Evolutionary conservation across 495 filamentous ascomycete genomes (phyloP), one percentile per base, ranked within the genome.

Genomic region (Penicillium pancosmium): DNA sequence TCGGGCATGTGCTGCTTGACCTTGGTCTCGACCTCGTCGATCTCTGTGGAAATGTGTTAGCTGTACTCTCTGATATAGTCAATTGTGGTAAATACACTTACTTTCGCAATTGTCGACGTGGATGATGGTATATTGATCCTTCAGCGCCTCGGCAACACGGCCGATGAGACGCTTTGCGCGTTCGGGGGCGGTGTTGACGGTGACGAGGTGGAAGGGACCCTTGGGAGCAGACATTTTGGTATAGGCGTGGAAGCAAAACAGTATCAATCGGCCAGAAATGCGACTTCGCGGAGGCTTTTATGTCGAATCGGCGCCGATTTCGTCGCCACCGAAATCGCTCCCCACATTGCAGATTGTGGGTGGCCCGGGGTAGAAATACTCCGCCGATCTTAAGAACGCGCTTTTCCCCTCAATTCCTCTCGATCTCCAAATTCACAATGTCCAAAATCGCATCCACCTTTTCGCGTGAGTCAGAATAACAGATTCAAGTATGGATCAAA

Each of bases 161-260:
- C 85, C 86, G 65, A 88, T 82, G 38, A 89, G 71, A 10, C 73
- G 69, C 68, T 84, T 81, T 38, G 87, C 87, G 33, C 87, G 80
- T 58, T 87, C 86, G 9, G 87, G 87, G 1, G 79, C 86, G 47
- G 81, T 90, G 76, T 89, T 89, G 63, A 90, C 86, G 11, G 86
- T 88, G 48, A 87, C 81, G 19, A 90, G 81, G 52, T 71, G 80
- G 71, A 79, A 89, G 16, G 84, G 83, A 35, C 83, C 84, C 62
- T 83, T 79, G 8, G 73, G 84, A 77, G 67, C 55, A 69, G 78
- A 69, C 71, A 79, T 79, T 36, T 18, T 69, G 65, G 64, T 40
- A 40, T 50, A 34, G 35, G 47, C 43, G 33, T 25, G 16, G 25
- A 41, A 13, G 8, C 27, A 33, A 55, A 9, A 34, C 38, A 52